A percentile compares a stretch with the other conserved stretches of the same genome.
Evolutionary conservation across 2,329 filamentous ascomycete species (phyloP).

Genomic region (Dothistroma septosporum): DNA sequence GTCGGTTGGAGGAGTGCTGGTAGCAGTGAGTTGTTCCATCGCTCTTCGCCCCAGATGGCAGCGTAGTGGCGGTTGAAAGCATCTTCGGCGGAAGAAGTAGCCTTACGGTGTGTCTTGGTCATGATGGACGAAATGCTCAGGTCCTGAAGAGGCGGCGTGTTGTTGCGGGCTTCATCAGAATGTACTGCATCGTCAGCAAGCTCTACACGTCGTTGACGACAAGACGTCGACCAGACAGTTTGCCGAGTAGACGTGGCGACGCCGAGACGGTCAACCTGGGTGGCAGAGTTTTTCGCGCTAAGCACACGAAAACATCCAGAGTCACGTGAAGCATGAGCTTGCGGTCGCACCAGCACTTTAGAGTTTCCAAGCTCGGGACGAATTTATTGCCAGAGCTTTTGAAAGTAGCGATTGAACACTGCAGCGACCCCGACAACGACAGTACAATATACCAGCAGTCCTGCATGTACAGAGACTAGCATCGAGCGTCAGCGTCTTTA

Average conservation of each 20-base stretch:
- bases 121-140: constrained; percentile 11
- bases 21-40: constrained; percentile 30
- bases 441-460: neutral
- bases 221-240: neutral
- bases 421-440: neutral
- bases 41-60: constrained; percentile 26
- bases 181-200: neutral
- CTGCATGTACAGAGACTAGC: neutral
- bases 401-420: neutral
- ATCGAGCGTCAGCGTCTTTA: neutral
- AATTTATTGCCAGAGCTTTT: neutral
- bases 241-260: neutral
- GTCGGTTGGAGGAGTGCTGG: constrained; percentile 25
- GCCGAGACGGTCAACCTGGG: neutral
- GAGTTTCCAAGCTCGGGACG: neutral
- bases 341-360: neutral
- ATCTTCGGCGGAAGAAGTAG: constrained; percentile 24
- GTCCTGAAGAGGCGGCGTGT: neutral
- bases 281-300: neutral
- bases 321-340: neutral
- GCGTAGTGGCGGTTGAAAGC: constrained; percentile 33
- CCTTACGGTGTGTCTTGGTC: constrained; percentile 27
- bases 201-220: neutral
- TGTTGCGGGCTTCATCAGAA: neutral
- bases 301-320: neutral